phyloP scores from a whole-genome alignment of 2,329 filamentous ascomycete species.

The Botrytis medusae region DNA sequence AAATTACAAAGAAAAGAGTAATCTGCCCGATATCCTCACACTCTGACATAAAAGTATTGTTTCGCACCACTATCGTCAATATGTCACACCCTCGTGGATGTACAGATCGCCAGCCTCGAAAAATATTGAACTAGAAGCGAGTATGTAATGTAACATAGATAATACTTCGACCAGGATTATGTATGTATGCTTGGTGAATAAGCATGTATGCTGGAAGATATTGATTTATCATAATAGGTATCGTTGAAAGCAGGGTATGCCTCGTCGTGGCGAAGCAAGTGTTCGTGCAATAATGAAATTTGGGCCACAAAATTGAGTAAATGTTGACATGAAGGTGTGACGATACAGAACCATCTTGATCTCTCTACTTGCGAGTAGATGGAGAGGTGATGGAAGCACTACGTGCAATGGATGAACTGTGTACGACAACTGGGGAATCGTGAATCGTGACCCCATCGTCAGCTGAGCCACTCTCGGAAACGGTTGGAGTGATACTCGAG shows the following conservation, averaged over 20 bases:
- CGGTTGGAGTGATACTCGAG: slow-evolving; percentile 34
- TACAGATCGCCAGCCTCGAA: slow-evolving; percentile 36
- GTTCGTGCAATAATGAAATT: slow-evolving; percentile 26
- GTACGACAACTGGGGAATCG: slow-evolving; percentile 37
- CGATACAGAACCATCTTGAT: slow-evolving; percentile 6
- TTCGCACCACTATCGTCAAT: slow-evolving; percentile 34
- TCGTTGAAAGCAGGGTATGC: slow-evolving; percentile 31
- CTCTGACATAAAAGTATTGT: slow-evolving; percentile 37
- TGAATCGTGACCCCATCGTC: slow-evolving; percentile 39
- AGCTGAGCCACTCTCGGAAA: slow-evolving; percentile 40
- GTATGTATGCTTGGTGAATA: slow-evolving; percentile 36
- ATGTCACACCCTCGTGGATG: slow-evolving; percentile 34
- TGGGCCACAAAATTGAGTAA: slow-evolving; percentile 24
- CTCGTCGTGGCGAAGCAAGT: slow-evolving; percentile 25
- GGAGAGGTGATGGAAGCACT: slow-evolving; percentile 32
- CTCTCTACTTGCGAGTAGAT: slow-evolving; percentile 36
- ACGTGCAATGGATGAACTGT: slow-evolving; percentile 27
- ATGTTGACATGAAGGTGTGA: slow-evolving; percentile 22
- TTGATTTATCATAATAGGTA: slow-evolving; percentile 23
- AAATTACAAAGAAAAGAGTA: slow-evolving; percentile 35
- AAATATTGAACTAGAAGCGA: slow-evolving; percentile 35
- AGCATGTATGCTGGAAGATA: slow-evolving; percentile 32
- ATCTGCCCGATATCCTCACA: slow-evolving; percentile 36
- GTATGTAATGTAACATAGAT: slow-evolving; percentile 32
- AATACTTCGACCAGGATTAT: slow-evolving; percentile 32